Percentiles rank a stretch among this genome's conserved stretches.
Conservation (phyloP, 1,139 yeast genomes). For the Debaryomyces psychrophilus region DNA sequence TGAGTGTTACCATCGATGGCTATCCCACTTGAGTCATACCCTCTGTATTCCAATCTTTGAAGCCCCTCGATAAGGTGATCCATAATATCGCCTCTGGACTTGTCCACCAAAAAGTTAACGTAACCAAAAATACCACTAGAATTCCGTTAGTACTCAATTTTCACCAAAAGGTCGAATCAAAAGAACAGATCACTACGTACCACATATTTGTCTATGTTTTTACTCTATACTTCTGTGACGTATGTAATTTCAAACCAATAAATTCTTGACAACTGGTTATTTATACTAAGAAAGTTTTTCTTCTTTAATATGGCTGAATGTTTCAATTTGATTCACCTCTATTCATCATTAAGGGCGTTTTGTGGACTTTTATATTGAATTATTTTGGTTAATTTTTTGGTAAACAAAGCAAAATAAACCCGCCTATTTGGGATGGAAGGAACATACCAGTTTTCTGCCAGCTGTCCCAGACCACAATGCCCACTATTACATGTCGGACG, state of each 20-base stretch:
- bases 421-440: slow-evolving; percentile 3
- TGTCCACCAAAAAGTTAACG: slow-evolving; percentile 92
- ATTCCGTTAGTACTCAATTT: slow-evolving; percentile 22
- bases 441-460: slow-evolving; percentile 6
- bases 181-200: slow-evolving; percentile 10
- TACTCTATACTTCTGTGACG: background rate
- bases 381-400: slow-evolving; percentile 8
- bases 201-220: slow-evolving; percentile 10
- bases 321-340: background rate
- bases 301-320: slow-evolving; percentile 4
- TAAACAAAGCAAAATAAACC: slow-evolving; percentile 10
- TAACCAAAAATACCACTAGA: slow-evolving; percentile 95
- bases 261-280: background rate
- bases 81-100: slow-evolving; percentile 88
- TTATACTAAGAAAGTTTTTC: slow-evolving; percentile 4
- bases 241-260: background rate
- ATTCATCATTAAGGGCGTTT: slow-evolving; percentile 8
- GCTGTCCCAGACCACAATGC: slow-evolving; percentile 1
- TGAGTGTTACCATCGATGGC: slow-evolving; percentile 84
- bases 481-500: background rate
- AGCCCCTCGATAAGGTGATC: slow-evolving; percentile 90
- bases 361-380: slow-evolving; percentile 11
- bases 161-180: background rate
- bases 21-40: slow-evolving; percentile 96
- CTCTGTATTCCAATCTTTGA: slow-evolving; percentile 93